Base-by-base conservation (phyloP, 352 stramenopile genomes). In the Phytophthora syringae region DNA sequence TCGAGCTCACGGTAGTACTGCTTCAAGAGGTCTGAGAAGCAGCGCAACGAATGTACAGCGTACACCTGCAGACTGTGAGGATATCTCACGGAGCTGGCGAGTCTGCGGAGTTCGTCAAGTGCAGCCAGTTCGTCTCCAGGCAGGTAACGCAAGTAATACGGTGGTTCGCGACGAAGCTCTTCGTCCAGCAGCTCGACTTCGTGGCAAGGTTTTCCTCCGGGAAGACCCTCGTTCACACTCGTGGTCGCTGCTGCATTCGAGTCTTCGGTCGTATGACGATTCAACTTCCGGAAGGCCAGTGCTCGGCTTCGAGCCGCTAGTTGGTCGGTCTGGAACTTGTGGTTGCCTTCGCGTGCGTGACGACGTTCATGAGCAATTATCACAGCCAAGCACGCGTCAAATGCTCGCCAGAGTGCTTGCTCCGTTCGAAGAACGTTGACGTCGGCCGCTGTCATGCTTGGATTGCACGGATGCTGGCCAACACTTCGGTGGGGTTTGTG, bases 111-210 rank as follows among this genome's bases (percentile, higher is more conserved):
- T 12, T 91, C 81, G 18, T 92, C 82, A 7, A 93, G 58, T 32
- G 70, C 74, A 16, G 78, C 77, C 1, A 90, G 63, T 32, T 93
- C 81, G 27, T 92, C 84, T 2, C 74, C 75, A 30, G 84, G 83
- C 16, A 92, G 55, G 45, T 90, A 90, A 0, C 85, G 78, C 39
- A 94, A 66, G 58, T 90, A 91, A 63, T 92, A 90, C 21, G 85
- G 85, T 15, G 81, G 81, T 22, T 92, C 78, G 11, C 82, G 81
- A 21, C 72, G 73, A 25, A 94, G 69, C 49, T 86, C 79, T 7
- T 82, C 60, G 28, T 86, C 72, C 3, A 92, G 71, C 34, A 82
- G 27, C 43, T 90, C 81, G 7, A 90, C 61, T 53, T 92, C 85
- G 21, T 80, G 68, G 12, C 67, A 84, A 0, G 79, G 67, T 51